phyloP scores from a whole-genome alignment of 108 stramenopile genomes.

The Nannochloropsis salina region DNA sequence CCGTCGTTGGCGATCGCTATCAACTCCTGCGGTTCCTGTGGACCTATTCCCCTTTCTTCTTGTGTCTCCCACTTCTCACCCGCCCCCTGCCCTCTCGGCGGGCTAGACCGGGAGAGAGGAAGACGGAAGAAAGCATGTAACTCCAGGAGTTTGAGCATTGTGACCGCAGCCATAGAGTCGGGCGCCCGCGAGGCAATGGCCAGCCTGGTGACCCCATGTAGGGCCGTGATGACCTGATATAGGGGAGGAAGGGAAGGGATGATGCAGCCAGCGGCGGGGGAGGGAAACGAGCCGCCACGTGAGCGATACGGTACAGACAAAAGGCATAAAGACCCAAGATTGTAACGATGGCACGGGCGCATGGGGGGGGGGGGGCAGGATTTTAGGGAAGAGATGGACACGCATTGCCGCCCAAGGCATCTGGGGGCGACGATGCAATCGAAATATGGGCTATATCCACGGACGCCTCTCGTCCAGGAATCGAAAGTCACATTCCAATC shows the following conservation, averaged over 20 bases:
- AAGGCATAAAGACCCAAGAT: neutral
- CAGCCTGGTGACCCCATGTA: neutral
- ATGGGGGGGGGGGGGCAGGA: too few relatives aligned
- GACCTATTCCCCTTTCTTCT: neutral
- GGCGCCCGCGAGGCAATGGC: conserved; percentile 1
- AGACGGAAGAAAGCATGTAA: neutral
- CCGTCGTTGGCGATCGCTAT: neutral
- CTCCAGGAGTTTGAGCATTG: neutral
- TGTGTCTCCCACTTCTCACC: neutral
- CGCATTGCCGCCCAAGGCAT: too few relatives aligned
- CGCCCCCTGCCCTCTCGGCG: neutral
- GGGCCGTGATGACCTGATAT: neutral
- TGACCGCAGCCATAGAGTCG: neutral
- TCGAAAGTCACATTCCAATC: too few relatives aligned
- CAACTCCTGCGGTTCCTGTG: neutral
- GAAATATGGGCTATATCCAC: too few relatives aligned
- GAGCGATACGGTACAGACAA: neutral
- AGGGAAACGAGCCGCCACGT: neutral
- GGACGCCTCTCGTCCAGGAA: too few relatives aligned
- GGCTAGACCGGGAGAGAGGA: neutral
- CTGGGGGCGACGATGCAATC: too few relatives aligned
- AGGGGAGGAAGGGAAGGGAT: neutral
- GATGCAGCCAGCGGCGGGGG: neutral
- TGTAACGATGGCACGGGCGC: neutral
- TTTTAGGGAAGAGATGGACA: too few relatives aligned